Conservation (phyloP, 106 monocot genomes). For the Acorus calamus region DNA sequence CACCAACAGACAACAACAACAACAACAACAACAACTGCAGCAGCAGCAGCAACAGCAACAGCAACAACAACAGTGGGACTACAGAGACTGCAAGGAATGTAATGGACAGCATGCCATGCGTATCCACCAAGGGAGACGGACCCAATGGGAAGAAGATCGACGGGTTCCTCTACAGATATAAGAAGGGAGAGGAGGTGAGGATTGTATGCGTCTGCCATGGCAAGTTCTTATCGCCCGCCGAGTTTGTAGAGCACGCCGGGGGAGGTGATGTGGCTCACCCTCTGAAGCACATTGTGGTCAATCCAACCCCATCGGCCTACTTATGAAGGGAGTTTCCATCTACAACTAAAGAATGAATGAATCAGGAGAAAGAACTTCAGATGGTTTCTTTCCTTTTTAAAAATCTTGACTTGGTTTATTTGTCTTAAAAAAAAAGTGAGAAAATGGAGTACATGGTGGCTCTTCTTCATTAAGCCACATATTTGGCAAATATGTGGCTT, state of each 20-base stretch:
- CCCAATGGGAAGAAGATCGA: slow-evolving; percentile 35
- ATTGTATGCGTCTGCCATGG: slow-evolving; percentile 23
- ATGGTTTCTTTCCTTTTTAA: no score
- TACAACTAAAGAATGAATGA: no score
- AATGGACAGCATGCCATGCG: slow-evolving; percentile 53
- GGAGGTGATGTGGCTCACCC: slow-evolving; percentile 46
- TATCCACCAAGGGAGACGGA: slow-evolving; percentile 35
- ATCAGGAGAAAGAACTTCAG: no score
- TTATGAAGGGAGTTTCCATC: background rate
- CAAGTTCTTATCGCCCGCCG: slow-evolving; percentile 50
- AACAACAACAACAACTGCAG: no score
- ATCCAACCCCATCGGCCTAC: slow-evolving; percentile 10
- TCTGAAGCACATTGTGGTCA: slow-evolving; percentile 41
- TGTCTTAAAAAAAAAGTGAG: no score
- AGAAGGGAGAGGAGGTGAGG: slow-evolving; percentile 35
- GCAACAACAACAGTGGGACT: background rate
- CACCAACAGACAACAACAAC: background rate
- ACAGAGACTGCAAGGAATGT: slow-evolving; percentile 14
- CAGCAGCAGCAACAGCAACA: no score
- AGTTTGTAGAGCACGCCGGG: slow-evolving; percentile 58
- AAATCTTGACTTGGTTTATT: no score
- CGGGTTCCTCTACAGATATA: slow-evolving; percentile 51
- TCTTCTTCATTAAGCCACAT: no score
- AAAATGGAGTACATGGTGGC: no score
- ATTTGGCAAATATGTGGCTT: no score